phyloP scores from a whole-genome alignment of 2,329 filamentous ascomycete species.

The Ophiostoma ips region DNA sequence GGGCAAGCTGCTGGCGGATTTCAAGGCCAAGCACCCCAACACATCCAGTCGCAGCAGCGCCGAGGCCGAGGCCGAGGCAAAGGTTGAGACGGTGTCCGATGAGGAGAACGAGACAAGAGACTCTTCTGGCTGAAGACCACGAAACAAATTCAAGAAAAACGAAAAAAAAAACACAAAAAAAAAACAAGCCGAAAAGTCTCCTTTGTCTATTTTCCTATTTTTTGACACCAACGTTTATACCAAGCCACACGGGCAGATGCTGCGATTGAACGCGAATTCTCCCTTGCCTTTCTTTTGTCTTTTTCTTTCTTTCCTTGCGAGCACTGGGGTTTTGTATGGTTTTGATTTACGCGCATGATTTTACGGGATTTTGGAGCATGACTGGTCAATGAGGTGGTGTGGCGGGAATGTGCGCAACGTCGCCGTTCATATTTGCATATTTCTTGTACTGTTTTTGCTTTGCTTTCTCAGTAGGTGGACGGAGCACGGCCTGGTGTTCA shows the following conservation, averaged over 20 bases:
- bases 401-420: background rate
- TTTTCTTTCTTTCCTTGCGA: background rate
- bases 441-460: background rate
- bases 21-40: slow-evolving; percentile 18
- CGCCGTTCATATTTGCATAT: background rate
- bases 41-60: slow-evolving; percentile 3
- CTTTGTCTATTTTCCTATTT: background rate
- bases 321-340: background rate
- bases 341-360: background rate
- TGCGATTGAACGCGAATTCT: background rate
- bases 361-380: background rate
- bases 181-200: background rate
- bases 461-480: background rate
- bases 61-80: slow-evolving; percentile 21
- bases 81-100: slow-evolving; percentile 9
- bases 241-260: background rate
- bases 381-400: background rate
- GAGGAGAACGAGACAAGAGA: slow-evolving; percentile 17
- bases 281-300: background rate
- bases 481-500: background rate
- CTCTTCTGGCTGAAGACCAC: slow-evolving; percentile 13
- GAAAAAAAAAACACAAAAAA: background rate
- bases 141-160: background rate
- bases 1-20: slow-evolving; percentile 37
- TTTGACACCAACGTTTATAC: background rate